phyloP scores from a whole-genome alignment of 192 early-diverging fungal species.

The Linnemannia schmuckeri region DNA sequence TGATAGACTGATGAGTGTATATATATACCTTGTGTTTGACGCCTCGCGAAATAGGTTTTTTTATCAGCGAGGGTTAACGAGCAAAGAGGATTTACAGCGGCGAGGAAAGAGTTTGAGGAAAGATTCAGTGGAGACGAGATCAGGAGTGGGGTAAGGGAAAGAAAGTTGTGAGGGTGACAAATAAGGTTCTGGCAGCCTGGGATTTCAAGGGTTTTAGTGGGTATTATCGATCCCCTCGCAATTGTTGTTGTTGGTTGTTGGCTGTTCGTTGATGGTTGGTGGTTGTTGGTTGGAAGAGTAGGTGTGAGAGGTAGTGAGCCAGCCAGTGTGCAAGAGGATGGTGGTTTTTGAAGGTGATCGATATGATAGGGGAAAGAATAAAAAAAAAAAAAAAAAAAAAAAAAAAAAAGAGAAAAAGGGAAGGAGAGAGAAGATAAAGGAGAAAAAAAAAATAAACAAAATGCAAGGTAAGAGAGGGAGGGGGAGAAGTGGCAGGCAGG shows the following conservation, averaged over 20 bases:
- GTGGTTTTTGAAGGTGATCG: background rate
- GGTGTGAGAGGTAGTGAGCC: background rate
- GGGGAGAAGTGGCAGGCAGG: background rate
- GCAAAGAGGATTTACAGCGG: background rate
- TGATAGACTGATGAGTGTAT: background rate
- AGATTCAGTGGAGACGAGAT: background rate
- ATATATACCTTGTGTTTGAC: background rate
- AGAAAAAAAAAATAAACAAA: background rate
- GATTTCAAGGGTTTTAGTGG: constrained; percentile 4
- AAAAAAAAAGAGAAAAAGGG: background rate
- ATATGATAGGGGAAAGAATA: background rate
- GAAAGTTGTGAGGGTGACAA: background rate
- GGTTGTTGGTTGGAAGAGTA: background rate
- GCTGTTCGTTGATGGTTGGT: background rate
- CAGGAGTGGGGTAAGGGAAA: background rate
- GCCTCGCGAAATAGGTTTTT: background rate
- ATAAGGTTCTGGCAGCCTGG: constrained; percentile 9
- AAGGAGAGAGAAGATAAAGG: background rate
- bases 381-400: background rate
- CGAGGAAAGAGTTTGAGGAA: background rate
- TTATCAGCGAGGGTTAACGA: background rate
- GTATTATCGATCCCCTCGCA: background rate
- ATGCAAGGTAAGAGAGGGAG: background rate
- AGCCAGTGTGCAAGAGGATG: background rate
- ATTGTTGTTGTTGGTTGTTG: background rate